phyloP scores from a whole-genome alignment of 1,139 yeast species.

The Dujonia santamariae region DNA sequence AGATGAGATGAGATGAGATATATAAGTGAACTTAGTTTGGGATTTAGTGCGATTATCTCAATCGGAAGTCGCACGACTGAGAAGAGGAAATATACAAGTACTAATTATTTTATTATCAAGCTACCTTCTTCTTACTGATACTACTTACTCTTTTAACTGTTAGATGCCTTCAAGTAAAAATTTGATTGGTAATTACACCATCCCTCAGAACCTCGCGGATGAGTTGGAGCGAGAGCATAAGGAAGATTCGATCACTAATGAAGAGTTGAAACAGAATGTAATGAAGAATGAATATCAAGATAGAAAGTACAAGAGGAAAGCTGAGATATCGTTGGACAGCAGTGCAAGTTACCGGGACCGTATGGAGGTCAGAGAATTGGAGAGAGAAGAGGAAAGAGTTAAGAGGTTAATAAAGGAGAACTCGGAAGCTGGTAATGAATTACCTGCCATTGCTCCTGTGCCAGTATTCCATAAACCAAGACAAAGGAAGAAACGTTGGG shows the following conservation, averaged over 20 bases:
- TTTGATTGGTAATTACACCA: constrained; percentile 28
- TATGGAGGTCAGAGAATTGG: constrained; percentile 33
- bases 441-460: constrained; percentile 9
- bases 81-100: no score
- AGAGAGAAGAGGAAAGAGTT: constrained; percentile 27
- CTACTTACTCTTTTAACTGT: no score
- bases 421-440: constrained; percentile 14
- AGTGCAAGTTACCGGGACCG: constrained; percentile 28
- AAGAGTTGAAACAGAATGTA: constrained; percentile 19
- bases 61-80: no score
- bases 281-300: constrained; percentile 18
- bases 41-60: no score
- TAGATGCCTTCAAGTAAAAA: constrained; percentile 1
- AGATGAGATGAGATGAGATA: no score
- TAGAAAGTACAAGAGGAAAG: constrained; percentile 21
- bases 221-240: constrained; percentile 25
- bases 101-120: no score
- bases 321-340: constrained; percentile 21
- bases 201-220: constrained; percentile 25
- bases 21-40: no score
- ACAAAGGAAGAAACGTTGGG: constrained; percentile 32
- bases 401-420: constrained; percentile 16
- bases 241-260: constrained; percentile 19
- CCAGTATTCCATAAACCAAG: no score
- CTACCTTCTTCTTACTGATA: no score